These are phyloP conservation scores for Phytophthora macrochlamydospora DNA, from an alignment of 352 stramenopile species.

Conservation along the genomic window DNA sequence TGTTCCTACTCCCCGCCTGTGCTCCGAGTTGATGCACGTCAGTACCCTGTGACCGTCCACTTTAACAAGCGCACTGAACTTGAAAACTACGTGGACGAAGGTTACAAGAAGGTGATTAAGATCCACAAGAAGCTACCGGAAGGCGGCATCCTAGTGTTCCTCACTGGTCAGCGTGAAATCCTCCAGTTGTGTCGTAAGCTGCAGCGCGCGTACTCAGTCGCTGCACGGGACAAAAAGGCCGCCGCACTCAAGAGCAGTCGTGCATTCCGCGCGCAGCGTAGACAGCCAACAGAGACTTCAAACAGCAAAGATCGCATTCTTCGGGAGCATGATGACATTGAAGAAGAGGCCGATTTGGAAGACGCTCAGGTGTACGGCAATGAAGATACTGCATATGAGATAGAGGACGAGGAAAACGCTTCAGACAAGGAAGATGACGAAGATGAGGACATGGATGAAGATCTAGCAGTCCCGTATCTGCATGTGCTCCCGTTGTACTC, in stretches of 20 bases:
- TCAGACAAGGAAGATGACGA: slow-evolving; percentile 70
- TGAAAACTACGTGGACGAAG: slow-evolving; percentile 95
- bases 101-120: slow-evolving; percentile 96
- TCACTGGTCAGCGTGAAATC: slow-evolving; percentile 98
- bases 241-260: slow-evolving; percentile 25
- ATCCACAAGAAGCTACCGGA: slow-evolving; percentile 98
- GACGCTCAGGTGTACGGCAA: slow-evolving; percentile 66
- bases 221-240: slow-evolving; percentile 45
- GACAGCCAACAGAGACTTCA: slow-evolving; percentile 11
- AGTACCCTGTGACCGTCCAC: slow-evolving; percentile 97
- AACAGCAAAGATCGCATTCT: slow-evolving; percentile 55
- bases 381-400: slow-evolving; percentile 46
- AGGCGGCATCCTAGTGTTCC: slow-evolving; percentile 97
- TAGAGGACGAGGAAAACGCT: slow-evolving; percentile 43
- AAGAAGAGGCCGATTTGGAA: slow-evolving; percentile 80
- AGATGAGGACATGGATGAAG: slow-evolving; percentile 78
- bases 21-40: slow-evolving; percentile 94
- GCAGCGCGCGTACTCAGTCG: slow-evolving; percentile 49
- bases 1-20: slow-evolving; percentile 95
- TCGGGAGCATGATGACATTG: slow-evolving; percentile 81
- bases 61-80: slow-evolving; percentile 98
- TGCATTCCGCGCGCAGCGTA: slow-evolving; percentile 26
- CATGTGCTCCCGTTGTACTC: slow-evolving; percentile 97
- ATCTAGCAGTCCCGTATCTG: slow-evolving; percentile 74
- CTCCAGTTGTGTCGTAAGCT: slow-evolving; percentile 87